Evolutionary conservation across 2,329 filamentous ascomycete species (phyloP).

Genomic region (Paecilomyces niveus): DNA sequence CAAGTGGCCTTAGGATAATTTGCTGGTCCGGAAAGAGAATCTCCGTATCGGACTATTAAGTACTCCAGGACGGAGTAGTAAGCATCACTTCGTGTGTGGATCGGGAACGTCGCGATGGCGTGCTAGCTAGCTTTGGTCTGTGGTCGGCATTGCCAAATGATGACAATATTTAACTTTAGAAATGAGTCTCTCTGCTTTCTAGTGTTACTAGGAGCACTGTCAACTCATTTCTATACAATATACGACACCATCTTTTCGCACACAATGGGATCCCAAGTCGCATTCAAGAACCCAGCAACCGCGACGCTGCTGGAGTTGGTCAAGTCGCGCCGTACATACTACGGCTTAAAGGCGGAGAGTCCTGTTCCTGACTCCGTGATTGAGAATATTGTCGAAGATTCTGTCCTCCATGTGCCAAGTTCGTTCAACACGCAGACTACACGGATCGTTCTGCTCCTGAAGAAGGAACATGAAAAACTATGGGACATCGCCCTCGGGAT

Average conservation of each 20-base stretch:
- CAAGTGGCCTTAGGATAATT: neutral
- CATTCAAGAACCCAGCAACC: neutral
- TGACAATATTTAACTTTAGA: neutral
- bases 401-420: conserved; percentile 62
- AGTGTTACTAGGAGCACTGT: neutral
- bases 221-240: neutral
- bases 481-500: conserved; percentile 44
- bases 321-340: conserved; percentile 20
- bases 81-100: neutral
- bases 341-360: conserved; percentile 24
- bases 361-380: conserved; percentile 26
- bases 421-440: conserved; percentile 84
- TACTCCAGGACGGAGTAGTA: neutral
- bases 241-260: neutral
- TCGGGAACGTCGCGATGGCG: neutral
- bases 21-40: neutral
- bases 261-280: neutral
- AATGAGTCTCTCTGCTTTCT: neutral
- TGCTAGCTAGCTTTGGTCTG: neutral
- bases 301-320: neutral
- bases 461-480: conserved; percentile 77
- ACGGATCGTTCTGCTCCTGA: conserved; percentile 69
- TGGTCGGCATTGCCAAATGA: neutral
- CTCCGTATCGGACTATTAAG: neutral
- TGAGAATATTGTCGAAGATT: conserved; percentile 23